A percentile compares a stretch with the other conserved stretches of the same genome.
These are phyloP conservation scores for Brassica juncea DNA, from an alignment of 345 rosid species.

Conservation along the genomic window DNA sequence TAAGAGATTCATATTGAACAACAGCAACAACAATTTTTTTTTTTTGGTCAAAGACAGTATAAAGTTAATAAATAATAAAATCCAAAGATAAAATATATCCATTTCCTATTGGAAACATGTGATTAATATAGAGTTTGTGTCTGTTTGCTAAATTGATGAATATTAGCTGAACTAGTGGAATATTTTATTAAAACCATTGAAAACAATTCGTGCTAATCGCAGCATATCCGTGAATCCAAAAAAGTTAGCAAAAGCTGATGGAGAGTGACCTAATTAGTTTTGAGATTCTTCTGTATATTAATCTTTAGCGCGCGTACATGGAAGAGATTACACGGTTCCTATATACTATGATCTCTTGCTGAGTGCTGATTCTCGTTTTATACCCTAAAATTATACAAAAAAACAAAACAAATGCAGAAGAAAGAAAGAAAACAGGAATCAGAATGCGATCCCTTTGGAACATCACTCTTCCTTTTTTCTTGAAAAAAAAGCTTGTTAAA, in stretches of 20 bases:
- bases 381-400: no score
- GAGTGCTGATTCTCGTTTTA: no score
- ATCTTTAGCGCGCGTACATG: background rate
- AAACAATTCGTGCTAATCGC: background rate
- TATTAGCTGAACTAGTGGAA: background rate
- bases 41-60: no score
- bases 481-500: slow-evolving; percentile 25
- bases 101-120: background rate
- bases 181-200: background rate
- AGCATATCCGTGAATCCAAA: background rate
- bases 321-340: slow-evolving; percentile 9
- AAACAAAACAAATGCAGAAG: background rate
- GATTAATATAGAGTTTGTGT: background rate
- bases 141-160: background rate
- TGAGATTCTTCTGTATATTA: slow-evolving; percentile 14
- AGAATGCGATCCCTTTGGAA: slow-evolving; percentile 31
- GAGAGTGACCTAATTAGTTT: slow-evolving; percentile 22
- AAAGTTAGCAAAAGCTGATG: background rate
- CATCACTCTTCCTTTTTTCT: slow-evolving; percentile 10
- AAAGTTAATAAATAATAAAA: no score
- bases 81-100: no score
- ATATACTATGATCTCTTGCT: no score
- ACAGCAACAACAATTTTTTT: background rate
- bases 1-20: background rate
- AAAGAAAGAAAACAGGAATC: slow-evolving; percentile 26